Evolutionary conservation across 768 basidiomycete species (phyloP), one percentile per base, ranked within the genome.

Genomic region (Amanita exitialis): DNA sequence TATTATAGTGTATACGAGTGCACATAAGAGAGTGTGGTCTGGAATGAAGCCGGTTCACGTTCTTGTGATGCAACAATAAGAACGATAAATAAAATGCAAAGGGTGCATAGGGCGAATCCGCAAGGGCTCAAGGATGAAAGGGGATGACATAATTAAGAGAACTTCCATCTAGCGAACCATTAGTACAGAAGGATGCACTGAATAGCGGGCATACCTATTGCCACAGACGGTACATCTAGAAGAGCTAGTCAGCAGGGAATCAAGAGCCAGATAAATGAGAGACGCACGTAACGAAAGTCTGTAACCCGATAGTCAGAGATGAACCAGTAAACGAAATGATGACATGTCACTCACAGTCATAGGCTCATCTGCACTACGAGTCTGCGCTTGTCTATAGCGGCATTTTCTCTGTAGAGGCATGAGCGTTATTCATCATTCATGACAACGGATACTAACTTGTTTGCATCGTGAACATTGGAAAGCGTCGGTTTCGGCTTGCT

Each of bases 381-480:
- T 99, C 64, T 99, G 96, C 59, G 91, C 90, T 71, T 98, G 93
- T 57, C 90, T 86, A 60, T 96, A 97, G 41, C 86, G 79, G 59
- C 90, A 90, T 69, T 92, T 90, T 59, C 86, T 72, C 84, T 86
- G 54, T 16, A 36, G 50, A 46, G 39, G 32, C 54, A n/a, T 53
- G 10, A 49, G 10, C 15, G 32, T 34, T 25, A n/a, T 44, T 6
- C 7, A 12, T 13, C 4, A n/a, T 30, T 12, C 7, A n/a, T 43
- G 37, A 49, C 27, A 12, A 27, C 27, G 10, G 13, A 37, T 49
- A 51, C 75, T 39, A 46, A 78, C 82, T 78, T 94, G 87, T 60
- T 93, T 94, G 81, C 96, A 99, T 58, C 89, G 78, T 8, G 82
- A 77, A 62, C 96, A 99, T 64, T 97, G 91, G 87, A 99, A 99